Evolutionary conservation across 306 rosid species (phyloP).

Genomic region (Vigna nakashimae): DNA sequence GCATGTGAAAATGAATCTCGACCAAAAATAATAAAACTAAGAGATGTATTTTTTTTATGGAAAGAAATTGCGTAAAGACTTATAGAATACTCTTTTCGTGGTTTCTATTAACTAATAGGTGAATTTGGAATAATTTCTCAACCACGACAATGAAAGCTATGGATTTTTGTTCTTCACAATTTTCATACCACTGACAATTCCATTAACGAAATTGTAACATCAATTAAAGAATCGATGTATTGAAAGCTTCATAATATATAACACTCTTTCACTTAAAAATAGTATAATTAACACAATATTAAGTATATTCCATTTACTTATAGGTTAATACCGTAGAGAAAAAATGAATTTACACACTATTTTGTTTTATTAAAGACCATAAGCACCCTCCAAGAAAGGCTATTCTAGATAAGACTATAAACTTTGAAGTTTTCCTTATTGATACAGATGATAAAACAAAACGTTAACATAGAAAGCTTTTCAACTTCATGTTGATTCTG

Average conservation of each 20-base stretch:
- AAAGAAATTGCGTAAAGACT: background rate
- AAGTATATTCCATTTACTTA: no score
- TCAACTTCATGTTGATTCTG: background rate
- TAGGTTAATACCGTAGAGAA: no score
- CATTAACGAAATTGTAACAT: background rate
- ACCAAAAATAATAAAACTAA: background rate
- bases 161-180: background rate
- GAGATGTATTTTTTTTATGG: background rate
- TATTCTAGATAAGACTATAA: no score
- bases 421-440: background rate
- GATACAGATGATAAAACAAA: no score
- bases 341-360: no score
- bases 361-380: no score
- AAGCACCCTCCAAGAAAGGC: no score
- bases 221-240: background rate
- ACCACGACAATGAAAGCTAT: slow-evolving; percentile 28
- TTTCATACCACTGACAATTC: slow-evolving; percentile 15
- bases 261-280: no score
- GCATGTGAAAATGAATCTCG: background rate
- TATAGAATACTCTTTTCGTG: background rate
- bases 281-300: no score
- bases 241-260: background rate
- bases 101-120: background rate
- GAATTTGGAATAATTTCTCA: background rate
- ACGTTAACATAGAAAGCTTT: background rate